Evolutionary conservation across 768 basidiomycete species (phyloP).

Genomic region (Rhizopogon vulgaris): DNA sequence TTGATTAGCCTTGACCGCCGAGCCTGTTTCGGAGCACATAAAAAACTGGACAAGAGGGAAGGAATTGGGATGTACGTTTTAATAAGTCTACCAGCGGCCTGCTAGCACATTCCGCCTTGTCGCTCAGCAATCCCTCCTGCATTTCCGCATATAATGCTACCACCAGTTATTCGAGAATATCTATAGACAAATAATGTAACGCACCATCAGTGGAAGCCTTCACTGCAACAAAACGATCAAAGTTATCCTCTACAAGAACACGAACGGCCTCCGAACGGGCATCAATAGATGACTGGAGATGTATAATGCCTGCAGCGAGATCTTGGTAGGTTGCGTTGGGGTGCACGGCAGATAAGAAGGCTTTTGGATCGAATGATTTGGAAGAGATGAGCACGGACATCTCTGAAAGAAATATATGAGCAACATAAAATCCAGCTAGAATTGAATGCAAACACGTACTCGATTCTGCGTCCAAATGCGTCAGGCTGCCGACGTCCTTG

Average conservation of each 20-base stretch:
- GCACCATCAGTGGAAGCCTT: conserved; percentile 94
- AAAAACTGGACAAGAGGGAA: neutral
- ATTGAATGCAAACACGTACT: conserved; percentile 42
- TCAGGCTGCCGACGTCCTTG: conserved; percentile 34
- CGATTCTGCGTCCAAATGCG: conserved; percentile 69
- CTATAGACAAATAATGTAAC: conserved; percentile 9
- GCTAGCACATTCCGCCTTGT: conserved; percentile 76
- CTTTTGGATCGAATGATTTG: conserved; percentile 94
- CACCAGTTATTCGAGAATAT: neutral
- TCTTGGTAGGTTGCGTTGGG: conserved; percentile 95
- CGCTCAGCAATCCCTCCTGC: conserved; percentile 79
- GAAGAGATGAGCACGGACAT: conserved; percentile 80
- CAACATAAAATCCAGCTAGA: conserved; percentile 1
- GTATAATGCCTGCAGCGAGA: conserved; percentile 68
- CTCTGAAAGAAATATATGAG: conserved; percentile 37
- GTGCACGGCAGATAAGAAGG: conserved; percentile 85
- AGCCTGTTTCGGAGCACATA: conserved; percentile 42
- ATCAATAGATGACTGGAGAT: conserved; percentile 77
- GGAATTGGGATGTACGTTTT: conserved; percentile 52
- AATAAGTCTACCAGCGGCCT: conserved; percentile 77
- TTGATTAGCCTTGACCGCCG: conserved; percentile 89
- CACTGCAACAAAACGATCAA: conserved; percentile 95
- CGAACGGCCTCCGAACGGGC: conserved; percentile 91
- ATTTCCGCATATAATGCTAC: conserved; percentile 87
- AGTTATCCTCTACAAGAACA: conserved; percentile 94